These are phyloP conservation scores for Epipyxis sp. DNA, from an alignment of 108 stramenopile species.

Conservation along the genomic window DNA sequence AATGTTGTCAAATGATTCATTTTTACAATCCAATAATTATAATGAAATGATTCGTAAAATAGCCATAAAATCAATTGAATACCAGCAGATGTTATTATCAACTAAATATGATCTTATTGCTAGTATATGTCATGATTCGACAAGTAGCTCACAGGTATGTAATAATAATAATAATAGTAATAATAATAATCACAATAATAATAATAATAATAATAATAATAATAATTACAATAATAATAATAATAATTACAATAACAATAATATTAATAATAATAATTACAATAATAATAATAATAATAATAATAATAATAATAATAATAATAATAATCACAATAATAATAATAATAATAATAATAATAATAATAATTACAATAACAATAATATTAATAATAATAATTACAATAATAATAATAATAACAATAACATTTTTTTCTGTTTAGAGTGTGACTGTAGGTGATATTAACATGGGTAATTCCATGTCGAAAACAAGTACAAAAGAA, in stretches of 20 bases:
- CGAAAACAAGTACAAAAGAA: neutral
- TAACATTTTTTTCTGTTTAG: neutral
- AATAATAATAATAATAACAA: neutral
- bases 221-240: too few species aligned
- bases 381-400: too few species aligned
- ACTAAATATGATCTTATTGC: slow-evolving; percentile 94
- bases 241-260: too few species aligned
- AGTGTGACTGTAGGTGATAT: neutral
- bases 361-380: too few species aligned
- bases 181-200: too few species aligned
- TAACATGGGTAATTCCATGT: neutral
- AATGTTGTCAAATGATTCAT: neutral
- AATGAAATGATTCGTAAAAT: neutral
- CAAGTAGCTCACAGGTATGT: neutral
- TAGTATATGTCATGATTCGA: slow-evolving; percentile 81
- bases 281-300: too few species aligned
- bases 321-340: too few species aligned
- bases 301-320: too few species aligned
- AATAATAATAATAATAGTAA: too few species aligned
- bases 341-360: too few species aligned
- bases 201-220: too few species aligned
- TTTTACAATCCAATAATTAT: neutral
- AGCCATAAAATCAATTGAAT: neutral
- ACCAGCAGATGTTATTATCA: slow-evolving; percentile 44
- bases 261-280: too few species aligned